A percentile compares a stretch with the other conserved stretches of the same genome.
Evolutionary conservation across 2,329 filamentous ascomycete species (phyloP).

Genomic region (Ophiocordyceps polyrhachis-furcata): DNA sequence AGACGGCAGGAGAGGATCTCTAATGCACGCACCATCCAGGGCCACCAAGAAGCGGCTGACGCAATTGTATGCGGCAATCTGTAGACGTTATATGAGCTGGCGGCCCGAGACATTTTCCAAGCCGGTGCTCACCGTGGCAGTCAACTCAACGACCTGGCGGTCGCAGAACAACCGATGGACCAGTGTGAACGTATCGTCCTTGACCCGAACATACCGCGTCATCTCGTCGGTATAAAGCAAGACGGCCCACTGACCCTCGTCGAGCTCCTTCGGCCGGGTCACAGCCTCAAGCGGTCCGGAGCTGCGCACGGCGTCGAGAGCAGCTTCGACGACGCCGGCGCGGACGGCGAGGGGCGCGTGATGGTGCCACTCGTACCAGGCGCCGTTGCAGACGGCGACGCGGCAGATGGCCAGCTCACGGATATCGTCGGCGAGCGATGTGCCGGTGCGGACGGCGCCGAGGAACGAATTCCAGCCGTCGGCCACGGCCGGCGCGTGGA

Average conservation of each 20-base stretch:
- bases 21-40: slow-evolving; percentile 41
- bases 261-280: slow-evolving; percentile 22
- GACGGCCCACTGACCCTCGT: slow-evolving; percentile 45
- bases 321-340: slow-evolving; percentile 35
- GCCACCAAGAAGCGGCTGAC: slow-evolving; percentile 72
- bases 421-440: slow-evolving; percentile 31
- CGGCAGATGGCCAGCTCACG: slow-evolving; percentile 67
- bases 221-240: slow-evolving; percentile 66
- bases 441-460: slow-evolving; percentile 39
- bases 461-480: slow-evolving; percentile 60
- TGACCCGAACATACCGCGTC: slow-evolving; percentile 54
- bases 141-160: slow-evolving; percentile 63
- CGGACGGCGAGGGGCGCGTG: slow-evolving; percentile 50
- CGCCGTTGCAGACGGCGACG: slow-evolving; percentile 61
- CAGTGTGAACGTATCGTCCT: slow-evolving; percentile 45
- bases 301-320: slow-evolving; percentile 23
- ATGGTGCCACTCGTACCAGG: slow-evolving; percentile 72
- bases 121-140: slow-evolving; percentile 40
- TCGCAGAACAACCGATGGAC: slow-evolving; percentile 46
- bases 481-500: slow-evolving; percentile 56
- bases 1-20: background rate
- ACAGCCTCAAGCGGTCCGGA: slow-evolving; percentile 7
- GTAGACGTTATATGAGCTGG: background rate
- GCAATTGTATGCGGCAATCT: slow-evolving; percentile 62
- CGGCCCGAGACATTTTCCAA: background rate